Evolutionary conservation across 208 protist genomes (phyloP), one percentile per base, ranked within the genome.

Genomic region (Crithidia fasciculata): DNA sequence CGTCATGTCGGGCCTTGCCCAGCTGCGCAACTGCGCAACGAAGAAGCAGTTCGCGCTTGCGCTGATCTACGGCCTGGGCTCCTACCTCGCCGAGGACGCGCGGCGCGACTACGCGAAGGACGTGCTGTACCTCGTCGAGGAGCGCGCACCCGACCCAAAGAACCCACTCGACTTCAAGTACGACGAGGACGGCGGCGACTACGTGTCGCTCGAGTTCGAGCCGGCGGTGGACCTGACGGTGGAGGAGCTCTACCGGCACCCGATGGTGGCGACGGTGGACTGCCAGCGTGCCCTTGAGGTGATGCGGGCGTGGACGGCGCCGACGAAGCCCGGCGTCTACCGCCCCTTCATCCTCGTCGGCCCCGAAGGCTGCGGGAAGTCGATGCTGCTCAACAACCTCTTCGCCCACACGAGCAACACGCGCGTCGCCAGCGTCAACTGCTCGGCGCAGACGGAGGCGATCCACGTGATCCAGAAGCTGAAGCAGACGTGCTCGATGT

Each of bases 401-500:
- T 98, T 99, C 83, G 55, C 66, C 56, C 72, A 76, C 76, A 80
- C 74, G 57, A 12, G 70, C 63, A 90, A 81, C 74, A 91, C 89
- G 7, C 82, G 89, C 64, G 95, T 99, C 8, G 95, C 96, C 2
- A 93, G 80, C 7, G 81, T 99, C 19, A 95, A 99, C 88, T 99
- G 98, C 88, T 98, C 92, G 18, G 91, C 98, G 15, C 98, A 99
- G 83, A 99, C 98, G 18, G 88, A 88, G 62, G 91, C 94, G 19
- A 83, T 84, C 36, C 91, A 99, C 76, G 93, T 99, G 43, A 98
- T 99, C 67, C 94, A 99, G 81, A 99, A 99, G 85, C 85, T 99
- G 55, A 87, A 95, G 71, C 95, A 99, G 77, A 91, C 86, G 43
- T 99, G 98, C 89, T 72, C 86, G 10, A 85, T 96, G 59, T 89